These are phyloP conservation scores for Setomelanomma holmii DNA, from an alignment of 2,329 filamentous ascomycete species.

Conservation along the genomic window DNA sequence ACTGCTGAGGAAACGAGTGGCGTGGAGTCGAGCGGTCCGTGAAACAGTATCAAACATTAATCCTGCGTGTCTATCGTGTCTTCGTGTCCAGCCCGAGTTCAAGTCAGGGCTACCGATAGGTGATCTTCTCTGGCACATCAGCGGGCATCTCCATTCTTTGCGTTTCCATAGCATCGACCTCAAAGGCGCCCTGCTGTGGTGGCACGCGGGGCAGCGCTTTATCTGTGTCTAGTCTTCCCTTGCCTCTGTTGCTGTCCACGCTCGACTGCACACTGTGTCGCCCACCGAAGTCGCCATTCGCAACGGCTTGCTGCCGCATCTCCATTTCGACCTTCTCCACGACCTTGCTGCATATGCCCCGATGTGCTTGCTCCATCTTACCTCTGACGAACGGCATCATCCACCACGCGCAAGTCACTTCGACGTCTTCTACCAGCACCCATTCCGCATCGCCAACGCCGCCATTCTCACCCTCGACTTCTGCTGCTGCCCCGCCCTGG, in stretches of 20 bases:
- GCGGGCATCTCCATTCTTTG: conserved; percentile 14
- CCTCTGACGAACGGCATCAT: conserved; percentile 46
- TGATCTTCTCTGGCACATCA: conserved; percentile 31
- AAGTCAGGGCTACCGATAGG: conserved; percentile 19
- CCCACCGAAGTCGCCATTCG: background rate
- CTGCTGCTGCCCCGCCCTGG: conserved; percentile 29
- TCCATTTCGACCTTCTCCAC: conserved; percentile 41
- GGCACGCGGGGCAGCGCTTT: conserved; percentile 4
- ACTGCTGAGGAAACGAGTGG: conserved; percentile 7
- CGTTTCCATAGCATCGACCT: conserved; percentile 20
- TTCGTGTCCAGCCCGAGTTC: no score
- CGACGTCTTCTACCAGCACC: conserved; percentile 46
- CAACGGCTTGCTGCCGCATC: conserved; percentile 25
- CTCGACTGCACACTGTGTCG: conserved; percentile 3
- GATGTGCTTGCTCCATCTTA: conserved; percentile 43
- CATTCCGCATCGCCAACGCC: conserved; percentile 42
- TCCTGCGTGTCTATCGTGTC: no score
- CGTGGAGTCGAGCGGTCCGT: background rate
- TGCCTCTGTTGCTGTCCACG: conserved; percentile 19
- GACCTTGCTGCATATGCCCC: conserved; percentile 42
- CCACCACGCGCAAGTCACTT: conserved; percentile 42
- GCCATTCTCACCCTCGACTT: conserved; percentile 41
- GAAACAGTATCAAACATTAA: background rate
- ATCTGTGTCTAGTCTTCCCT: conserved; percentile 8
- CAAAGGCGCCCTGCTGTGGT: conserved; percentile 6